Base-by-base conservation (phyloP, 768 basidiomycete species). In the Calocera cornea region DNA sequence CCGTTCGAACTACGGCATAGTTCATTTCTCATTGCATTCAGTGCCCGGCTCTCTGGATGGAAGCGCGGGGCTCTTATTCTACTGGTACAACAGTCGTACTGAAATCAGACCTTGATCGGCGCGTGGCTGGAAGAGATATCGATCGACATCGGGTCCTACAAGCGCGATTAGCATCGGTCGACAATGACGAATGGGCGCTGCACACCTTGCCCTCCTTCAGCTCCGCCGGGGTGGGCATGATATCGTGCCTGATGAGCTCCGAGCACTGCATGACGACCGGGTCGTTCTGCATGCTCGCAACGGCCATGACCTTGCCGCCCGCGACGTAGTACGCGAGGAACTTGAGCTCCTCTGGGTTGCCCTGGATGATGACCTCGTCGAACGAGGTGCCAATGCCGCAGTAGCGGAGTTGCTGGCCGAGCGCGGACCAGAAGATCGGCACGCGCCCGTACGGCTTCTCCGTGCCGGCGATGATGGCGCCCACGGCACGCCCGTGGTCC, bases 381-480 rank as follows among this genome's bases (percentile, higher is more conserved):
- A 83, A 89, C 1, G 73, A 73, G 1, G 79, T 79, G 3, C 88
- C 87, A 54, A 86, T 77, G 3, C 93, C 93, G 72, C 87, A 86
- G 77, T 95, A 97, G 64, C 93, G 83, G 47, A 97, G 78, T 72
- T 93, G 89, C 73, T 88, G 87, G 38, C 92, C 92, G 84, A 88
- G 88, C 24, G 90, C 89, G 73, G 89, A 91, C 93, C 93, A 95
- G 79, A 95, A 95, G 40, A 92, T 78, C 0, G 92, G 91, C 12
- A 90, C 78, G 77, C 92, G 93, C 60, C 80, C 80, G 76, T 88
- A 92, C n/a, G 87, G 84, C 69, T 85, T 40, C 11, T 67, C 64
- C 77, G 81, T 63, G 80, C 86, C 65, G 1, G 87, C 81, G 70
- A 95, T 91, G 10, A 83, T 87, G 74, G 85, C 84, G 0, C 88